Evolutionary conservation across 768 basidiomycete species (phyloP).

Genomic region (Boletus patriciae): DNA sequence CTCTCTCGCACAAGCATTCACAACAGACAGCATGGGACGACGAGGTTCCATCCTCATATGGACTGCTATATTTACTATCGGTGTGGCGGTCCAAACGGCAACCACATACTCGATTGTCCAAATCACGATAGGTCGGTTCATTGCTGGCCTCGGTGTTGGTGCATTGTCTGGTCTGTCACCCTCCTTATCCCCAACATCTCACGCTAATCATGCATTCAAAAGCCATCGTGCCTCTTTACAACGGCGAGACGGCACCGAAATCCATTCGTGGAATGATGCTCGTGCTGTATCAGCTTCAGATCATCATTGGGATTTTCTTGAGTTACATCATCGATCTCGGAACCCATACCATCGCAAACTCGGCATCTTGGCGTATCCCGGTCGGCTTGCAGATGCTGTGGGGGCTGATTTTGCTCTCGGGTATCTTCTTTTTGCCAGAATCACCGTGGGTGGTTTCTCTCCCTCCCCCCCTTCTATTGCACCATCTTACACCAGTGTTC

Average conservation of each 20-base stretch:
- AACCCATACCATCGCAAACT: constrained; percentile 13
- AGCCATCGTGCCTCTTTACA: constrained; percentile 67
- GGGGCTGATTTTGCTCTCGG: constrained; percentile 12
- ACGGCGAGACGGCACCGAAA: constrained; percentile 77
- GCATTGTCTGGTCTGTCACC: constrained; percentile 10
- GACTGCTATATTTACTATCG: constrained; percentile 14
- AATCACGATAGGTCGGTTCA: constrained; percentile 14
- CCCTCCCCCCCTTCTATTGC: background rate
- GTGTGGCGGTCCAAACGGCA: constrained; percentile 15
- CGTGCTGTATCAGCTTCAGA: constrained; percentile 75
- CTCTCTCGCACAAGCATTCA: constrained; percentile 57
- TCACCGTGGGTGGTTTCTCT: constrained; percentile 7
- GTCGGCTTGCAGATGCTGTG: constrained; percentile 15
- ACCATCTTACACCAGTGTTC: background rate
- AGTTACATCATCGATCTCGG: constrained; percentile 60
- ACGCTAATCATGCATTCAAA: constrained; percentile 10
- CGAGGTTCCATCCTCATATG: constrained; percentile 14
- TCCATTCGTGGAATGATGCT: constrained; percentile 68
- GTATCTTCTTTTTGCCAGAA: constrained; percentile 15
- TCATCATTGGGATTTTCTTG: constrained; percentile 68
- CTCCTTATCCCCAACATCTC: background rate
- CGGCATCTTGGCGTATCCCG: constrained; percentile 16
- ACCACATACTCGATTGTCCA: constrained; percentile 14
- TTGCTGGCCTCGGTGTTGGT: constrained; percentile 17
- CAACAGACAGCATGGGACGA: constrained; percentile 18